phyloP scores from a whole-genome alignment of 345 rosid genomes.

The Aquilaria malaccensis region DNA sequence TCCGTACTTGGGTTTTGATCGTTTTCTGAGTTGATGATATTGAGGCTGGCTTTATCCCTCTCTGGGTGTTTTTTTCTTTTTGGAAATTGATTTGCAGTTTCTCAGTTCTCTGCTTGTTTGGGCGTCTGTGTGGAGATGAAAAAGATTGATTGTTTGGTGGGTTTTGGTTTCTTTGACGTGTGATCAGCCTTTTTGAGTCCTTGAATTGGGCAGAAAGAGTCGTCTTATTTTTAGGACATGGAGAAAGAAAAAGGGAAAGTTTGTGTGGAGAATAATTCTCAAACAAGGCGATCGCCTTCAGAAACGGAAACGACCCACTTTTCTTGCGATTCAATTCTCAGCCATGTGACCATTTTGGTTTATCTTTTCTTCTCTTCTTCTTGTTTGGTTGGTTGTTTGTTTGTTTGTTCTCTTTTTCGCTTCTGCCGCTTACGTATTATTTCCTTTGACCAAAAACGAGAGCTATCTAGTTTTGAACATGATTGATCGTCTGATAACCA shows the following conservation, averaged over 20 bases:
- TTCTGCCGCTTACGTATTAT: too few species aligned
- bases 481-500: slow-evolving; percentile 7
- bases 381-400: slow-evolving; percentile 3
- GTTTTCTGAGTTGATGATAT: too few species aligned
- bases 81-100: not conserved
- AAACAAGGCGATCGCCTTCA: slow-evolving; percentile 20
- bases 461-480: not conserved
- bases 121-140: not conserved
- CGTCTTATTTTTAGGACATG: slow-evolving; percentile 8
- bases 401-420: not conserved
- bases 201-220: slow-evolving; percentile 33
- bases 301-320: slow-evolving; percentile 24
- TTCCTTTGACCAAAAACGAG: not conserved
- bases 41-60: too few species aligned
- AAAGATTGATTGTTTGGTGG: not conserved
- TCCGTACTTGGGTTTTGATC: too few species aligned
- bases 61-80: not conserved
- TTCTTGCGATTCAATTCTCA: slow-evolving; percentile 21
- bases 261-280: slow-evolving; percentile 36
- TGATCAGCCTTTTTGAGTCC: slow-evolving; percentile 26
- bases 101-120: not conserved
- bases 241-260: not conserved
- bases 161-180: slow-evolving; percentile 2
- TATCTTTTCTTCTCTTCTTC: slow-evolving; percentile 7
- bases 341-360: slow-evolving; percentile 17